These are phyloP conservation scores for Cantharellus cinnabarinus DNA, from an alignment of 768 basidiomycete genomes.

Conservation along the genomic window DNA sequence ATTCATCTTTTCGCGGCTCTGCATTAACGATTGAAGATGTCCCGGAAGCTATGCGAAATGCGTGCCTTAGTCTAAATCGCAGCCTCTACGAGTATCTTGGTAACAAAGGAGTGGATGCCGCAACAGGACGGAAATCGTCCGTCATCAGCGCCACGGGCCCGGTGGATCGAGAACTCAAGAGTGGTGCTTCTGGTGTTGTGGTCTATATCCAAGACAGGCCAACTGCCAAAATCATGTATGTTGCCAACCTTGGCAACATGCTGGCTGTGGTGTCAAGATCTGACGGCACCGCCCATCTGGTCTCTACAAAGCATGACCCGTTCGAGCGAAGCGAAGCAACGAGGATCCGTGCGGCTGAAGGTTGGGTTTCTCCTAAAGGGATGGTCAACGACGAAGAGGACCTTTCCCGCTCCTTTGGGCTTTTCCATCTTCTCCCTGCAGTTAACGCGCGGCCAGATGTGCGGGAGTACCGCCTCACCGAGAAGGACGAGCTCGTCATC, in stretches of 20 bases:
- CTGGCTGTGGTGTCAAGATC: constrained; percentile 62
- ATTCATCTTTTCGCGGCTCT: constrained; percentile 21
- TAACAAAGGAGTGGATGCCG: constrained; percentile 5
- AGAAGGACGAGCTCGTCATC: constrained; percentile 90
- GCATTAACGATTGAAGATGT: constrained; percentile 26
- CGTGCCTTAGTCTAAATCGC: constrained; percentile 77
- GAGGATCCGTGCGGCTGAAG: constrained; percentile 80
- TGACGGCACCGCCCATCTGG: constrained; percentile 46
- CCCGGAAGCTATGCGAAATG: constrained; percentile 59
- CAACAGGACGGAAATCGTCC: constrained; percentile 47
- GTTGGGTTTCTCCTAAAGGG: constrained; percentile 83
- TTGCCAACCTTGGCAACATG: constrained; percentile 77
- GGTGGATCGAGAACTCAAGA: constrained; percentile 25
- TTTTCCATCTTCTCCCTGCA: constrained; percentile 72
- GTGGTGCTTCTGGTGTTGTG: constrained; percentile 70
- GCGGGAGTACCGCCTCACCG: constrained; percentile 41
- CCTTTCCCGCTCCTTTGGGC: constrained; percentile 85
- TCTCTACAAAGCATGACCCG: constrained; percentile 75
- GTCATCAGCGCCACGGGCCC: constrained; percentile 31
- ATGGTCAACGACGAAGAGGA: constrained; percentile 82
- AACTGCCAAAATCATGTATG: constrained; percentile 35
- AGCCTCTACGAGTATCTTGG: constrained; percentile 46
- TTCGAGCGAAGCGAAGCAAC: constrained; percentile 67
- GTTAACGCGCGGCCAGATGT: constrained; percentile 81
- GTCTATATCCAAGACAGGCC: constrained; percentile 49